Evolutionary conservation across 306 rosid genomes (phyloP).

Genomic region (Casuarina cunninghamiana): DNA sequence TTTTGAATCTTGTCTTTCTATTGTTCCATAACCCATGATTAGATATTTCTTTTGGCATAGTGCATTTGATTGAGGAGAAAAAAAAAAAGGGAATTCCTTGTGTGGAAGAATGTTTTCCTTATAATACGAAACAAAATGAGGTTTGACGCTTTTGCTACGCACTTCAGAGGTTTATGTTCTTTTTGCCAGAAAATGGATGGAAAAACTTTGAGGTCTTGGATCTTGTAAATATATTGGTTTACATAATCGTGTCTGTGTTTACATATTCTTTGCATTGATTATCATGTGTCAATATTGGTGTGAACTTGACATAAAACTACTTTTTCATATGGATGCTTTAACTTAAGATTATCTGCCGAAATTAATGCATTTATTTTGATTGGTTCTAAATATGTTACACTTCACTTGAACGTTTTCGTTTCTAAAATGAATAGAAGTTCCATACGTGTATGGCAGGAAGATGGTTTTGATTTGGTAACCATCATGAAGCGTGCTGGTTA

Average conservation of each 20-base stretch:
- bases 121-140: not conserved
- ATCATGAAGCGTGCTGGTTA: constrained; percentile 59
- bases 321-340: not conserved
- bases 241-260: not conserved
- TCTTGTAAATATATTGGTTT: too few species aligned
- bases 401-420: constrained; percentile 2
- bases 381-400: not conserved
- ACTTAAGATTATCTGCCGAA: not conserved
- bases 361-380: not conserved
- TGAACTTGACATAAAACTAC: not conserved
- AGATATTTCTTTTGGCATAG: not conserved
- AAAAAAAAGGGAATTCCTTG: not conserved
- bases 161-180: not conserved
- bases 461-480: constrained; percentile 57
- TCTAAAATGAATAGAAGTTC: not conserved
- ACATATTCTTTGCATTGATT: not conserved
- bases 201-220: not conserved
- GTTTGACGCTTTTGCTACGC: not conserved
- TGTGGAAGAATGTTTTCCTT: not conserved
- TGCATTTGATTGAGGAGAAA: not conserved
- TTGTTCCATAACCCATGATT: not conserved
- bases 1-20: not conserved
- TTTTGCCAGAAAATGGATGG: not conserved
- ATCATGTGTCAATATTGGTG: not conserved
- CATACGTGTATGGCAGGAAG: constrained; percentile 60